Conservation (phyloP, 2,329 filamentous ascomycete genomes). For the Lecanosticta acicola region DNA sequence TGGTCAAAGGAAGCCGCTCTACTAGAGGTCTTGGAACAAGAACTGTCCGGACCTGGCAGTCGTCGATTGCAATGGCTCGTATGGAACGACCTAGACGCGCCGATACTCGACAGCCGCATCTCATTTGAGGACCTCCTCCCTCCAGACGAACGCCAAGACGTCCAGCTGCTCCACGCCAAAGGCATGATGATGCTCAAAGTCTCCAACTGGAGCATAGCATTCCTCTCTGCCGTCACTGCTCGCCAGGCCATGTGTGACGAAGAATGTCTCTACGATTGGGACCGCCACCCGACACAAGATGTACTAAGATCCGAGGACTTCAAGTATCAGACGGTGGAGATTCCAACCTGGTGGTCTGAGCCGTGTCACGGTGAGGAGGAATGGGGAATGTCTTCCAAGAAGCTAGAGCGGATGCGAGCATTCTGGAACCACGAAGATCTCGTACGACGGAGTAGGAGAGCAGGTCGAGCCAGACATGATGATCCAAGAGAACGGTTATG, state of each 20-base stretch:
- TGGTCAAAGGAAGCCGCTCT: neutral
- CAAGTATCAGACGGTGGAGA: neutral
- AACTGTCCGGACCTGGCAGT: neutral
- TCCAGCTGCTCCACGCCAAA: neutral
- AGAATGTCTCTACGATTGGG: neutral
- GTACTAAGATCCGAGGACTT: neutral
- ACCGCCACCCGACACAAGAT: neutral
- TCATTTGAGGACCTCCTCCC: neutral
- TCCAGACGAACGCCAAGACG: neutral
- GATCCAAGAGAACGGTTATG: too few species aligned
- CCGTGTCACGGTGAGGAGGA: neutral
- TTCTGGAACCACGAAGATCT: neutral
- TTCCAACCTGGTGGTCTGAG: neutral
- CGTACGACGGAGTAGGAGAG: neutral
- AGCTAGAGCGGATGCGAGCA: neutral
- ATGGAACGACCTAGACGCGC: neutral
- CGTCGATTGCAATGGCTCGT: neutral
- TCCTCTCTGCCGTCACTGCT: neutral
- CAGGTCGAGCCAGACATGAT: too few species aligned
- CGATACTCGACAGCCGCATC: neutral
- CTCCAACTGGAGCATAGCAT: neutral
- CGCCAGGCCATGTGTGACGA: neutral
- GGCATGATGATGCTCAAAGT: neutral
- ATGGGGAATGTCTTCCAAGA: neutral
- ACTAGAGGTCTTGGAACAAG: neutral